A percentile compares a stretch with the other conserved stretches of the same genome.
phyloP scores from a whole-genome alignment of 2,329 filamentous ascomycete species.

The Clarireedia paspali region DNA sequence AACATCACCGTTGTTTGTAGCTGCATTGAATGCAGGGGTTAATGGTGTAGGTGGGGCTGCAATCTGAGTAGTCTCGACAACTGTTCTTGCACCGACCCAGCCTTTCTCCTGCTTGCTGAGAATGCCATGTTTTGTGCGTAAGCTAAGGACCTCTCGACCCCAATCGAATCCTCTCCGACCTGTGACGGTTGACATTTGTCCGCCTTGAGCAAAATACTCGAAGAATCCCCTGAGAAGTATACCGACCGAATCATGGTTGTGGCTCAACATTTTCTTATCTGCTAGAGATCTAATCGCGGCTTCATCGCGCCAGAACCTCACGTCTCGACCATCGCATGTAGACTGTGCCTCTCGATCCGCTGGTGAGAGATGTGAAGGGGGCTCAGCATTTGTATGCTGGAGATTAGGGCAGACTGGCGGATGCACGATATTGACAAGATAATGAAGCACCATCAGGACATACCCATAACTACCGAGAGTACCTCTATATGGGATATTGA shows the following conservation, averaged over 20 bases:
- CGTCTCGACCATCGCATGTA: slow-evolving; percentile 55
- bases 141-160: slow-evolving; percentile 70
- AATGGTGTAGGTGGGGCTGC: slow-evolving; percentile 24
- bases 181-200: slow-evolving; percentile 42
- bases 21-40: slow-evolving; percentile 1
- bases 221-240: slow-evolving; percentile 76
- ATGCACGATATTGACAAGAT: slow-evolving; percentile 71
- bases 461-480: slow-evolving; percentile 88
- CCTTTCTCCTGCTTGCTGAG: slow-evolving; percentile 69
- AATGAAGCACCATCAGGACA: slow-evolving; percentile 87
- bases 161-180: slow-evolving; percentile 63
- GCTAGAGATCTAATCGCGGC: slow-evolving; percentile 58
- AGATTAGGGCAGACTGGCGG: slow-evolving; percentile 83
- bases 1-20: background rate
- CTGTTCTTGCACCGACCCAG: slow-evolving; percentile 77
- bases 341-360: slow-evolving; percentile 33
- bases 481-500: slow-evolving; percentile 81
- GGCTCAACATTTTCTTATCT: slow-evolving; percentile 48
- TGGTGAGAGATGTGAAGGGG: slow-evolving; percentile 34
- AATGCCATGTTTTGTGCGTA: slow-evolving; percentile 64
- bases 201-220: slow-evolving; percentile 68
- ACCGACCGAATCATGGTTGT: slow-evolving; percentile 64
- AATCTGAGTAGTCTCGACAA: slow-evolving; percentile 43
- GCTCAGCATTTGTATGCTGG: slow-evolving; percentile 48
- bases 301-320: slow-evolving; percentile 75